Percentiles rank a stretch among this genome's conserved stretches.
Conservation (phyloP, 192 early-diverging fungal genomes). For the Coemansia sp. region DNA sequence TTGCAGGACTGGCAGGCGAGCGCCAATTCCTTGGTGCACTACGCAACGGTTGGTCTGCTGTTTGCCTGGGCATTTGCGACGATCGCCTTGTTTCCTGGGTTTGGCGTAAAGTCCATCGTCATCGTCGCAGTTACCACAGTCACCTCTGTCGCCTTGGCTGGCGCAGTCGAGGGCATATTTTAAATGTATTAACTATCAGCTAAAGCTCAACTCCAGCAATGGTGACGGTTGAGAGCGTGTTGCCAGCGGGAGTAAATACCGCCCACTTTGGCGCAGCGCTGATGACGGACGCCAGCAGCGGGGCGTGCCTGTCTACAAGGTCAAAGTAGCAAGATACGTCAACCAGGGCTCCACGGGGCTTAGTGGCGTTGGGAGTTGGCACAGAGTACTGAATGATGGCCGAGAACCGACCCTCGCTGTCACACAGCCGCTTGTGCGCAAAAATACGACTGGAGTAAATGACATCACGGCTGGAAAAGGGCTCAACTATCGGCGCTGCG, state of each 20-base stretch:
- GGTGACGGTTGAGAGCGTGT: constrained; percentile 46
- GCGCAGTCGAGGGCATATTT: constrained; percentile 39
- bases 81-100: constrained; percentile 39
- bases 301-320: constrained; percentile 32
- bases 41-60: constrained; percentile 39
- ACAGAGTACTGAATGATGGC: constrained; percentile 44
- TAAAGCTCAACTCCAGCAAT: constrained; percentile 29
- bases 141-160: constrained; percentile 30
- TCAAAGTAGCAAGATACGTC: constrained; percentile 56
- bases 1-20: constrained; percentile 49
- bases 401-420: constrained; percentile 16
- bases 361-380: constrained; percentile 13
- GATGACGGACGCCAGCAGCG: constrained; percentile 38
- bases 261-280: constrained; percentile 31
- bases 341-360: constrained; percentile 13
- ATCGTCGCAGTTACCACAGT: constrained; percentile 27
- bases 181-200: neutral
- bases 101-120: constrained; percentile 27
- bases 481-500: constrained; percentile 18
- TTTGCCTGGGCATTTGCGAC: constrained; percentile 38
- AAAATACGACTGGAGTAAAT: constrained; percentile 43
- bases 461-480: constrained; percentile 20
- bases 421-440: constrained; percentile 43
- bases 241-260: constrained; percentile 38
- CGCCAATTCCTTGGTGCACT: constrained; percentile 34